Conservation (phyloP, 495 filamentous ascomycete genomes). For the Ramalina intermedia region DNA sequence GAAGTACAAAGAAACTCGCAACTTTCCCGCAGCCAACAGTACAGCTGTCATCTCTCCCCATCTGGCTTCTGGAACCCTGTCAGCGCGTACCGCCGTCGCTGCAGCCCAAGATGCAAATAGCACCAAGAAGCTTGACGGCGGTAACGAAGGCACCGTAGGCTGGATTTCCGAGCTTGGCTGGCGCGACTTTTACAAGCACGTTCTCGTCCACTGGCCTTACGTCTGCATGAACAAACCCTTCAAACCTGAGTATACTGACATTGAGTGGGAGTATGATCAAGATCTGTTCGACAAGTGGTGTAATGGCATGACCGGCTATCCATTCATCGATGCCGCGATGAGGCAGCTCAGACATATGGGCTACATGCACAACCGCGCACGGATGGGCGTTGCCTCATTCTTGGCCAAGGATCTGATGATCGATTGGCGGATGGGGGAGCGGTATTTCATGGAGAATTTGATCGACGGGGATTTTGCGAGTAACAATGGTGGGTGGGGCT, state of each 20-base stretch:
- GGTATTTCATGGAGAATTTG: conserved; percentile 76
- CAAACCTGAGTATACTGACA: conserved; percentile 73
- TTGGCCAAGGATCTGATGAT: conserved; percentile 74
- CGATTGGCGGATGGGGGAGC: conserved; percentile 85
- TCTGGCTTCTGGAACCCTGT: conserved; percentile 62
- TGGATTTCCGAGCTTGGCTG: conserved; percentile 88
- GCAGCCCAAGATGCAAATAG: conserved; percentile 53
- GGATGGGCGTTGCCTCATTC: conserved; percentile 83
- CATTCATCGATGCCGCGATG: conserved; percentile 89
- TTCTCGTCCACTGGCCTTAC: conserved; percentile 76
- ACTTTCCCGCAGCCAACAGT: conserved; percentile 41
- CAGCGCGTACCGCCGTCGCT: conserved; percentile 57
- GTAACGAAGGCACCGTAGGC: conserved; percentile 47
- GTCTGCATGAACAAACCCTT: conserved; percentile 92
- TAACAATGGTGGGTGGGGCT: conserved; percentile 91
- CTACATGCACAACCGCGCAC: conserved; percentile 83
- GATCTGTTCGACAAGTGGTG: conserved; percentile 61
- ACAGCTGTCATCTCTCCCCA: conserved; percentile 72
- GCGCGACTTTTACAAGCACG: conserved; percentile 89
- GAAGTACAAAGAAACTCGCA: conserved; percentile 46
- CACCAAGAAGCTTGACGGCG: conserved; percentile 53
- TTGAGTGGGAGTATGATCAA: conserved; percentile 64
- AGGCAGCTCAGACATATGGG: conserved; percentile 56
- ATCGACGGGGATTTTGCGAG: conserved; percentile 88
- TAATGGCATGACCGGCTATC: conserved; percentile 64